Conservation (phyloP, 1,139 yeast genomes). For the Barnettozyma hawaiiensis region DNA sequence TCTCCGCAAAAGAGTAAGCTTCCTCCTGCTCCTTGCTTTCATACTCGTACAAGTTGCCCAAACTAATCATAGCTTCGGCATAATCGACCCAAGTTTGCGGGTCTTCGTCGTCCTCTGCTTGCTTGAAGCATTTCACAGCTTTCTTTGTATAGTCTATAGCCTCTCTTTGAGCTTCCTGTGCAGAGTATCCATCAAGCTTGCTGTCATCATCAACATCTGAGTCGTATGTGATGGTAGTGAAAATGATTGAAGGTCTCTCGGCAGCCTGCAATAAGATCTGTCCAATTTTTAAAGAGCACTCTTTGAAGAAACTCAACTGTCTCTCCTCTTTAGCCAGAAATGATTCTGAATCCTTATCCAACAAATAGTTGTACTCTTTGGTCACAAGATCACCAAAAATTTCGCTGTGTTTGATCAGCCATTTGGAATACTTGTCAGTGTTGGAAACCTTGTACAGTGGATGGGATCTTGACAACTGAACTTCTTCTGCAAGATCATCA, state of each 20-base stretch:
- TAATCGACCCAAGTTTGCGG: slow-evolving; percentile 77
- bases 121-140: slow-evolving; percentile 53
- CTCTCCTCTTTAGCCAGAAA: slow-evolving; percentile 22
- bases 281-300: slow-evolving; percentile 48
- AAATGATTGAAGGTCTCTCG: slow-evolving; percentile 53
- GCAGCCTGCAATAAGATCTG: slow-evolving; percentile 59
- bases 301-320: slow-evolving; percentile 30
- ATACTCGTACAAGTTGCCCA: slow-evolving; percentile 66
- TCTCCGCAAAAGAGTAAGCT: slow-evolving; percentile 63
- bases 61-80: slow-evolving; percentile 78
- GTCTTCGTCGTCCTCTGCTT: slow-evolving; percentile 63
- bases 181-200: slow-evolving; percentile 26
- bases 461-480: slow-evolving; percentile 42
- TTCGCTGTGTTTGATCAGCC: slow-evolving; percentile 54
- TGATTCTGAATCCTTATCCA: slow-evolving; percentile 22
- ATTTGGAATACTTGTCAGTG: slow-evolving; percentile 34
- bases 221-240: slow-evolving; percentile 52
- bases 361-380: slow-evolving; percentile 19
- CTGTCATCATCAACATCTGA: slow-evolving; percentile 44
- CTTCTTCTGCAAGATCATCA: slow-evolving; percentile 34
- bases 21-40: slow-evolving; percentile 63
- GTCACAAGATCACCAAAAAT: slow-evolving; percentile 32
- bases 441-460: slow-evolving; percentile 43
- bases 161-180: slow-evolving; percentile 41
- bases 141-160: slow-evolving; percentile 46